phyloP scores from a whole-genome alignment of 768 basidiomycete species.

The Phylloporus arenicola region DNA sequence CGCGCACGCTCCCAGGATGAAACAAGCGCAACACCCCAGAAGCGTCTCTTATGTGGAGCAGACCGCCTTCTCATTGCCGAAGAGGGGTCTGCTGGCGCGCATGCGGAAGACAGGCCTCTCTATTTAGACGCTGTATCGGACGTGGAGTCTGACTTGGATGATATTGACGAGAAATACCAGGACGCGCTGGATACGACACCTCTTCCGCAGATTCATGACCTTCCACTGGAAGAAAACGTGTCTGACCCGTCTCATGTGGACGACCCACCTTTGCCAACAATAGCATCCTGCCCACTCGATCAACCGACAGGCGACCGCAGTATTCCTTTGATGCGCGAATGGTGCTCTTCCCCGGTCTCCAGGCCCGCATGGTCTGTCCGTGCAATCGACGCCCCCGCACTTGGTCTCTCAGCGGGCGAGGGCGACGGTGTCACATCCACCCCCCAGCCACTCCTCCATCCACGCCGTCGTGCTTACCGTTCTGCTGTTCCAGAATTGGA shows the following conservation, averaged over 20 bases:
- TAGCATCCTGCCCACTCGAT: conserved; percentile 4
- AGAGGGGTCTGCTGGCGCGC: neutral
- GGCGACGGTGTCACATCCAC: conserved; percentile 1
- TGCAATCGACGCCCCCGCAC: conserved; percentile 18
- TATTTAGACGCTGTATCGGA: conserved; percentile 14
- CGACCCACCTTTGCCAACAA: conserved; percentile 11
- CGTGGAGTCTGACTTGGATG: conserved; percentile 22
- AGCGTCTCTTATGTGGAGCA: neutral
- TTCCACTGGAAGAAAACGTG: conserved; percentile 14
- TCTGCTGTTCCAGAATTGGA: conserved; percentile 49
- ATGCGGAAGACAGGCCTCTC: conserved; percentile 1
- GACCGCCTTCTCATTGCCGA: conserved; percentile 2
- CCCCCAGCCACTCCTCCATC: conserved; percentile 12
- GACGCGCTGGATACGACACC: conserved; percentile 27
- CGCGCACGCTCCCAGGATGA: neutral
- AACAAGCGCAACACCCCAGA: neutral
- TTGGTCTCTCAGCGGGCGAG: conserved; percentile 15
- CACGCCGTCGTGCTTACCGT: conserved; percentile 28
- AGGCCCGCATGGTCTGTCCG: conserved; percentile 30
- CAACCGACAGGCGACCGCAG: conserved; percentile 9
- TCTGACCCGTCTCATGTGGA: conserved; percentile 4
- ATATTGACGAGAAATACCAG: conserved; percentile 27
- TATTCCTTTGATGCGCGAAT: conserved; percentile 11
- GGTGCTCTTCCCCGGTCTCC: conserved; percentile 5
- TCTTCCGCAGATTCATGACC: conserved; percentile 14